These are phyloP conservation scores for Eucalyptus lansdowneana DNA, from an alignment of 345 rosid species.

Conservation along the genomic window DNA sequence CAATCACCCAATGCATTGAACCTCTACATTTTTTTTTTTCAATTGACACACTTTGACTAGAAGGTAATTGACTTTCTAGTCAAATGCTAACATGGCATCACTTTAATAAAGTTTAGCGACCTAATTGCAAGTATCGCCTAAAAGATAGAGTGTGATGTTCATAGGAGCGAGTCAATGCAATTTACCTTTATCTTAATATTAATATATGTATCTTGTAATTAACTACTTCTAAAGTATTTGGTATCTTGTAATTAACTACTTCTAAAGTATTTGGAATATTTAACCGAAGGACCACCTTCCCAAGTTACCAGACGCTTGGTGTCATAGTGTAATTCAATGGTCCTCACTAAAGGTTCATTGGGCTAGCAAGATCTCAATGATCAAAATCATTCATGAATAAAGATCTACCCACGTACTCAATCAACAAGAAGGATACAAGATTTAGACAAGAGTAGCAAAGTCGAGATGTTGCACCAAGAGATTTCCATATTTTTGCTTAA, in stretches of 20 bases:
- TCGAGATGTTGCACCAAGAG: not conserved
- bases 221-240: not conserved
- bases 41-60: not conserved
- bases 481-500: not conserved
- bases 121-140: not conserved
- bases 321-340: not conserved
- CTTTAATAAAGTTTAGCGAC: not conserved
- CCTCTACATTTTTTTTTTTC: not conserved
- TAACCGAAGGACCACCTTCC: not conserved
- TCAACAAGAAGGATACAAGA: not conserved
- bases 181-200: not conserved
- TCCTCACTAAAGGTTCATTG: not conserved
- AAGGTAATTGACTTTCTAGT: not conserved
- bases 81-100: not conserved
- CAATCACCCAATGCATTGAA: not conserved
- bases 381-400: not conserved
- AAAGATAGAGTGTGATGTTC: not conserved
- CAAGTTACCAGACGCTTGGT: not conserved
- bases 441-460: not conserved
- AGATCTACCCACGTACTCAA: not conserved
- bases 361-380: not conserved
- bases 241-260: too few relatives aligned
- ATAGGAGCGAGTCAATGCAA: not conserved
- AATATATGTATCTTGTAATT: too few relatives aligned
- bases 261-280: not conserved